Evolutionary conservation across 2,329 filamentous ascomycete species (phyloP).

Genomic region (Zalaria obscura): DNA sequence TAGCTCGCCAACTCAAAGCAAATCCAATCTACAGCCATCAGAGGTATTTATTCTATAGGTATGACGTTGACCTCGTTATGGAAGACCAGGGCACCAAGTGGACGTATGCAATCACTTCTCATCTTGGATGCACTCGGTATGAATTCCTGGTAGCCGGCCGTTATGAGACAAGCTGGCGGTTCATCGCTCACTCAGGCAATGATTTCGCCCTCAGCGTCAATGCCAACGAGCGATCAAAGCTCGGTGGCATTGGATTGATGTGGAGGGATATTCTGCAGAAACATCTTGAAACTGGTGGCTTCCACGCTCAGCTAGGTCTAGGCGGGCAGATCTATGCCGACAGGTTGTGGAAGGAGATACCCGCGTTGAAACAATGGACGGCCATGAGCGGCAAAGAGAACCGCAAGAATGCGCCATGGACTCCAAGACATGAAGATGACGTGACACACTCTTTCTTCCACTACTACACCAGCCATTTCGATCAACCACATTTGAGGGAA

Average conservation of each 20-base stretch:
- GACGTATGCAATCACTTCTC: slow-evolving; percentile 97
- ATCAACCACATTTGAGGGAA: slow-evolving; percentile 86
- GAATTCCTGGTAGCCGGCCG: slow-evolving; percentile 91
- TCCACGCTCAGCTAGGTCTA: slow-evolving; percentile 82
- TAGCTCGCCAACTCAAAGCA: slow-evolving; percentile 57
- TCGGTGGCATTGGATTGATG: slow-evolving; percentile 89
- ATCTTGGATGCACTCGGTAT: slow-evolving; percentile 93
- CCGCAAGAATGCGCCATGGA: slow-evolving; percentile 81
- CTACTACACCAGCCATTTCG: slow-evolving; percentile 96
- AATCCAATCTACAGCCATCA: slow-evolving; percentile 79
- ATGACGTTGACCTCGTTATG: slow-evolving; percentile 84
- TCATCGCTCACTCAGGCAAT: slow-evolving; percentile 90
- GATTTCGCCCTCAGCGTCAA: slow-evolving; percentile 85
- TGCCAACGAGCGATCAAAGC: slow-evolving; percentile 67
- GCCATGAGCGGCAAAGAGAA: slow-evolving; percentile 86
- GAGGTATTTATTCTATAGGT: slow-evolving; percentile 90
- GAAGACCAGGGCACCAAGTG: slow-evolving; percentile 71
- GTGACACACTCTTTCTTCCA: slow-evolving; percentile 95
- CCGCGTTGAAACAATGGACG: slow-evolving; percentile 87
- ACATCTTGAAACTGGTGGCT: slow-evolving; percentile 89
- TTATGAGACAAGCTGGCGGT: slow-evolving; percentile 84
- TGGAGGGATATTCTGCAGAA: slow-evolving; percentile 99
- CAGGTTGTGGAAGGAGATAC: slow-evolving; percentile 89
- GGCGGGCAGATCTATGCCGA: slow-evolving; percentile 95
- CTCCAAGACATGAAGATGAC: slow-evolving; percentile 87